phyloP scores from a whole-genome alignment of 1,284 basidiomycete genomes.

The Wolfiporia cocos region DNA sequence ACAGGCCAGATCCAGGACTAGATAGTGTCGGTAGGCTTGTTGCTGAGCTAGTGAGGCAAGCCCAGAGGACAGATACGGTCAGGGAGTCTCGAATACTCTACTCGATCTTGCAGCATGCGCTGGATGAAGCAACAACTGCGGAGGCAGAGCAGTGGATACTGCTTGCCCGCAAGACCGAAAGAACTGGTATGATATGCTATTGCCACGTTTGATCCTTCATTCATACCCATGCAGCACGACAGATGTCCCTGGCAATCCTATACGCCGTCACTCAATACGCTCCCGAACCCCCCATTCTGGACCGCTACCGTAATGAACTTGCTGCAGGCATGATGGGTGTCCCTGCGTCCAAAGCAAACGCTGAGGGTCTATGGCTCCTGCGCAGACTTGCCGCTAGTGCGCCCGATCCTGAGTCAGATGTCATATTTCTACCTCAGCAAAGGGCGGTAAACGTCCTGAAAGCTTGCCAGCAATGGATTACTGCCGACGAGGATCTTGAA shows the following conservation, averaged over 20 bases:
- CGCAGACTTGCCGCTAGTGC: conserved; percentile 73
- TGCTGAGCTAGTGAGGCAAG: conserved; percentile 31
- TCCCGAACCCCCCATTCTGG: conserved; percentile 68
- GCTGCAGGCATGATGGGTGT: conserved; percentile 78
- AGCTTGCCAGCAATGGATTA: conserved; percentile 80
- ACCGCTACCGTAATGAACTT: conserved; percentile 85
- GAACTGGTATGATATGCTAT: conserved; percentile 41
- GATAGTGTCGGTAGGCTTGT: conserved; percentile 36
- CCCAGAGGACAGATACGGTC: conserved; percentile 38
- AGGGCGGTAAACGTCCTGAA: conserved; percentile 90
- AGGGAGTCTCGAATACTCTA: conserved; percentile 54
- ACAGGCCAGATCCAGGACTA: conserved; percentile 15
- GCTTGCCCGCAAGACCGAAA: conserved; percentile 58
- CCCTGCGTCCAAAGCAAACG: conserved; percentile 53
- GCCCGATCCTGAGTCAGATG: conserved; percentile 73
- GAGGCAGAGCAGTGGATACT: conserved; percentile 78
- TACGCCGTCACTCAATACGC: conserved; percentile 56
- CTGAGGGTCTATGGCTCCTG: conserved; percentile 65
- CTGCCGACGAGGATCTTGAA: conserved; percentile 67
- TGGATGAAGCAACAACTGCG: conserved; percentile 51
- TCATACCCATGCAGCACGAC: conserved; percentile 37
- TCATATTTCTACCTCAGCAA: conserved; percentile 84
- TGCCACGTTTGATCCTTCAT: conserved; percentile 19
- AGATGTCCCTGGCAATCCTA: conserved; percentile 62
- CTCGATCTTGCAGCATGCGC: conserved; percentile 50